Evolutionary conservation across 768 basidiomycete species (phyloP).

Genomic region (Trametes cinnabarina): DNA sequence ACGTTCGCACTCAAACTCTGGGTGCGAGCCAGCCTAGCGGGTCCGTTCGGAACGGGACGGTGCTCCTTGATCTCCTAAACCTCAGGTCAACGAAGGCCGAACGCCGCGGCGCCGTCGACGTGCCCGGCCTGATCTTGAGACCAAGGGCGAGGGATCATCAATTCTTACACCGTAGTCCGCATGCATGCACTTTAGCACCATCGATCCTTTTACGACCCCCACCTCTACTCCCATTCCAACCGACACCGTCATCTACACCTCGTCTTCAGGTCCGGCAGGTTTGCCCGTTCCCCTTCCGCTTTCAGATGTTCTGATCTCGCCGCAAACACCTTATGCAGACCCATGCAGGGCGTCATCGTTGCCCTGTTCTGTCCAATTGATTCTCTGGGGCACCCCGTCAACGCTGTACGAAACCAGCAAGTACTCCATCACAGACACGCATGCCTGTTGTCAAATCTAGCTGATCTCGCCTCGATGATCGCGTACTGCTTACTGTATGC

Average conservation of each 20-base stretch:
- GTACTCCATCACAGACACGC: conserved; percentile 6
- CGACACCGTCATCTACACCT: neutral
- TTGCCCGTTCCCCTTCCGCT: too few species aligned
- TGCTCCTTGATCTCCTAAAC: neutral
- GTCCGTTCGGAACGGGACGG: conserved; percentile 7
- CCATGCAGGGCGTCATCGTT: neutral
- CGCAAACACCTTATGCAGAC: neutral
- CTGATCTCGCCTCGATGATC: conserved; percentile 8
- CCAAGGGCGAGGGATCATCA: neutral
- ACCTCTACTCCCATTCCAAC: conserved; percentile 2
- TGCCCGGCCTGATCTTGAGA: neutral
- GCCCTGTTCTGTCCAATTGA: neutral
- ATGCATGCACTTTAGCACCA: conserved; percentile 6
- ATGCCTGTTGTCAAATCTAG: conserved; percentile 4
- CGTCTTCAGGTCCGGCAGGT: neutral
- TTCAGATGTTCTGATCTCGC: neutral
- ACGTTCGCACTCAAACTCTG: neutral
- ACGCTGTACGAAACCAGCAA: neutral
- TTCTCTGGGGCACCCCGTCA: neutral
- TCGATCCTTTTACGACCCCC: conserved; percentile 6
- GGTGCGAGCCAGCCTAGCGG: neutral
- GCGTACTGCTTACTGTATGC: conserved; percentile 2
- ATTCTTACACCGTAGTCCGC: conserved; percentile 9
- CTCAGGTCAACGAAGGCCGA: neutral
- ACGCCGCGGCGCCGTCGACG: neutral